A percentile compares a stretch with the other conserved stretches of the same genome.
phyloP scores from a whole-genome alignment of 257 asterid species.

The Solanum arcanum region DNA sequence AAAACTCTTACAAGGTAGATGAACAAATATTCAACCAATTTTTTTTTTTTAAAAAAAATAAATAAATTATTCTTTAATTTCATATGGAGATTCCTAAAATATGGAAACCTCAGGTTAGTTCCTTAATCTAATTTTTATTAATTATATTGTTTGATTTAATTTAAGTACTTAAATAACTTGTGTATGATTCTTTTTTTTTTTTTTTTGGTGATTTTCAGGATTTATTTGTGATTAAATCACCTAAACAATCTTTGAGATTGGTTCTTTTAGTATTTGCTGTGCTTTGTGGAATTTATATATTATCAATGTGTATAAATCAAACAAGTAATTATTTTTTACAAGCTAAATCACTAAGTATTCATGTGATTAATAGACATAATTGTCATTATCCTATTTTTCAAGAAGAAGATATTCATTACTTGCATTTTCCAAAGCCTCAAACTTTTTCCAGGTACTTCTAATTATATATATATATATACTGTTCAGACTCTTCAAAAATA shows the following conservation, averaged over 20 bases:
- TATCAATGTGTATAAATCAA: conserved; percentile 37
- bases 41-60: not conserved
- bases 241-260: conserved; percentile 40
- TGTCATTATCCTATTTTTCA: conserved; percentile 8
- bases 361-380: conserved; percentile 25
- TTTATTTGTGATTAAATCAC: conserved; percentile 17
- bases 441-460: conserved; percentile 46
- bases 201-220: conserved; percentile 24
- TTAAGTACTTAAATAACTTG: not conserved
- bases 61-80: not conserved
- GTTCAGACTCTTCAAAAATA: not conserved
- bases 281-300: conserved; percentile 42
- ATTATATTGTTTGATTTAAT: not conserved
- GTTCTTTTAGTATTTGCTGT: conserved; percentile 35
- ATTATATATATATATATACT: not conserved
- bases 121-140: not conserved
- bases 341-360: conserved; percentile 12
- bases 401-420: conserved; percentile 28
- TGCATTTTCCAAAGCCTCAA: conserved; percentile 57
- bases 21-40: not conserved
- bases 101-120: conserved; percentile 36
- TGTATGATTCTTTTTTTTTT: not conserved
- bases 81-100: conserved; percentile 26
- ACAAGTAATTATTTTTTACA: conserved; percentile 12
- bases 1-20: not conserved